Evolutionary conservation across 345 rosid species (phyloP).

Genomic region (Turritis glabra): DNA sequence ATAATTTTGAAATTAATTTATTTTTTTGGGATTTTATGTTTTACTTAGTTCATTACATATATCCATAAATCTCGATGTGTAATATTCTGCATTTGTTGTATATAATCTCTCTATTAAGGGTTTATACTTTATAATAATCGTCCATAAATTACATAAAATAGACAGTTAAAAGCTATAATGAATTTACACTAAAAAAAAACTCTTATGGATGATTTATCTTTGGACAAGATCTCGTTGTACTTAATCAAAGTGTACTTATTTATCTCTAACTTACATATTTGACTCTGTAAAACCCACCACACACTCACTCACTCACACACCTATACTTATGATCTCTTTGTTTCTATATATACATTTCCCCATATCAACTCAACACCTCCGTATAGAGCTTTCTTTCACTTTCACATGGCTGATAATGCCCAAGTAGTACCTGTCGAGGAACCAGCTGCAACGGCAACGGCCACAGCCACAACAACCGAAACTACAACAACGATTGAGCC

Average conservation of each 20-base stretch:
- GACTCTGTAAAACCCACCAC: slow-evolving; percentile 42
- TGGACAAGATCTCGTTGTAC: slow-evolving; percentile 32
- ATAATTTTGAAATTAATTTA: too few relatives aligned
- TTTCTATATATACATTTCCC: slow-evolving; percentile 17
- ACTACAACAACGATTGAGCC: slow-evolving; percentile 15
- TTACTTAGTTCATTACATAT: neutral
- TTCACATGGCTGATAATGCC: slow-evolving; percentile 40
- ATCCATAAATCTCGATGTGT: too few relatives aligned
- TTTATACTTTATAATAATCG: neutral
- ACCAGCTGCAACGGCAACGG: slow-evolving; percentile 12
- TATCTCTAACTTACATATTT: slow-evolving; percentile 35
- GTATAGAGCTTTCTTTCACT: slow-evolving; percentile 1
- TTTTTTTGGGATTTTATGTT: neutral
- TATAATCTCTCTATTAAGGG: neutral
- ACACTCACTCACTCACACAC: slow-evolving; percentile 30
- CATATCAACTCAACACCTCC: slow-evolving; percentile 12
- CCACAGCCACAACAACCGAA: neutral
- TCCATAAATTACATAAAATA: neutral
- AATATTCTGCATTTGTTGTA: too few relatives aligned
- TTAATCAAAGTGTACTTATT: slow-evolving; percentile 31
- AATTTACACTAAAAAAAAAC: neutral
- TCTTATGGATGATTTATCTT: neutral
- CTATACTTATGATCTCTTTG: slow-evolving; percentile 1
- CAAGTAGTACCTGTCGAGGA: slow-evolving; percentile 32
- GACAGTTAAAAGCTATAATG: neutral